Evolutionary conservation across 345 rosid species (phyloP), one percentile per base, ranked within the genome.

Genomic region (Linum trigynum): DNA sequence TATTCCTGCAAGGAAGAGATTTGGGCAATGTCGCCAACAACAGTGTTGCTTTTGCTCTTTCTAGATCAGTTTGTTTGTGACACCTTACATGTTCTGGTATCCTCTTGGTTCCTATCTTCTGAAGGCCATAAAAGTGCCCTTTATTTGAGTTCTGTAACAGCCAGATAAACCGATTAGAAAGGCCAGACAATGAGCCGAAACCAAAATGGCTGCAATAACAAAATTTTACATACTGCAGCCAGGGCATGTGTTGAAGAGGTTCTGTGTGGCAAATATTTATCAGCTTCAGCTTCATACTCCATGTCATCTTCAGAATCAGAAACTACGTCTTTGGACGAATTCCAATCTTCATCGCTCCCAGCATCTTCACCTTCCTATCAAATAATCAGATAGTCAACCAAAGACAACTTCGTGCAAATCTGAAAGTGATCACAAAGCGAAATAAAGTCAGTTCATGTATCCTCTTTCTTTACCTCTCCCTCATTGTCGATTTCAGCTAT

Each of bases 81-180:
- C 82, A 85, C 72, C 98, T 81, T 48, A 86, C 90, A 76, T 90
- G 92, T 75, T 85, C 90, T 41, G 98, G 98, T 63, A 92, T 92
- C 74, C 48, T 78, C 86, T 90, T 90, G 7, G 80, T 50, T 62
- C 98, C 97, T 57, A 92, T 84, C 72, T 85, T 92, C 68, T 84
- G 96, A 63, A 92, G 89, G 3, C 95, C 96, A 73, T 81, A 84
- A 85, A 84, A 86, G 64, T 80, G 75, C 43, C 96, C 97, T 72
- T 82, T 90, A 69, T 73, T 64, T 51, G 85, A 85, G 78, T 90
- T 92, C 95, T 88, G 83, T 23, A 23, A 23, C 72, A 32, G 71
- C 14, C 64, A 68, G 38, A 64, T 14, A 64, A 61, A 36, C 63
- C 32, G 32, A 65, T 16, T 61, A 7, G 55, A 39, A 7, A 73